Percentiles rank a stretch among this genome's conserved stretches.
phyloP scores from a whole-genome alignment of 345 rosid genomes.

The Orychophragmus violaceus region DNA sequence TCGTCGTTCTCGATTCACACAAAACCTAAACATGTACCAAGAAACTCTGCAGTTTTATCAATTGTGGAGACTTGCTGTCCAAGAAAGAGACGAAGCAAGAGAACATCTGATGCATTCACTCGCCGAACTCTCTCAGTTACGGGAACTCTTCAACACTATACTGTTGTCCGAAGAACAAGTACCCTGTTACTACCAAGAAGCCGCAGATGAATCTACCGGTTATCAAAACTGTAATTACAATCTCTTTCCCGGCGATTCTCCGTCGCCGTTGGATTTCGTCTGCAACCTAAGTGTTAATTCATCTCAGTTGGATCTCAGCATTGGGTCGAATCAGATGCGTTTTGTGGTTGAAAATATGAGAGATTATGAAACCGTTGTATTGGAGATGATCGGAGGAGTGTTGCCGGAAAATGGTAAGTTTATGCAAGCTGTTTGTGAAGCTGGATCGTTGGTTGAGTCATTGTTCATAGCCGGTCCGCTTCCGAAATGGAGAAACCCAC shows the following conservation, averaged over 20 bases:
- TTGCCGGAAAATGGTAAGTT: slow-evolving; percentile 46
- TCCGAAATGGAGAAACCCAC: slow-evolving; percentile 47
- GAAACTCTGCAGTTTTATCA: neutral
- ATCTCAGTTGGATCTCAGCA: neutral
- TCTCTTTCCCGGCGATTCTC: neutral
- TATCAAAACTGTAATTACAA: neutral
- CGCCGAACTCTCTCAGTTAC: neutral
- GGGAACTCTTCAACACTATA: neutral
- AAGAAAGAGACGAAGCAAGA: slow-evolving; percentile 29
- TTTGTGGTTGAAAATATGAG: neutral
- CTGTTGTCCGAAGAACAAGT: neutral
- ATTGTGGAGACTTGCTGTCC: slow-evolving; percentile 9
- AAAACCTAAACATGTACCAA: slow-evolving; percentile 3
- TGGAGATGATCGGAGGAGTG: slow-evolving; percentile 26
- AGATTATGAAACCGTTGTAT: slow-evolving; percentile 19
- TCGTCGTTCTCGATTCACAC: neutral
- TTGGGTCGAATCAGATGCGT: slow-evolving; percentile 2
- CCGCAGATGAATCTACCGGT: neutral
- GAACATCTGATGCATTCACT: slow-evolving; percentile 6
- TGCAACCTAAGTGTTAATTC: neutral
- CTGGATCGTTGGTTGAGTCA: slow-evolving; percentile 36
- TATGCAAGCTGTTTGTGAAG: slow-evolving; percentile 32
- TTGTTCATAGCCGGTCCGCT: slow-evolving; percentile 32
- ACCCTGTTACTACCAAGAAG: neutral
- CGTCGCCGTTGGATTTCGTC: neutral